These are phyloP conservation scores for Diaporthe aspalathi DNA, from an alignment of 2,329 filamentous ascomycete genomes.

Conservation along the genomic window DNA sequence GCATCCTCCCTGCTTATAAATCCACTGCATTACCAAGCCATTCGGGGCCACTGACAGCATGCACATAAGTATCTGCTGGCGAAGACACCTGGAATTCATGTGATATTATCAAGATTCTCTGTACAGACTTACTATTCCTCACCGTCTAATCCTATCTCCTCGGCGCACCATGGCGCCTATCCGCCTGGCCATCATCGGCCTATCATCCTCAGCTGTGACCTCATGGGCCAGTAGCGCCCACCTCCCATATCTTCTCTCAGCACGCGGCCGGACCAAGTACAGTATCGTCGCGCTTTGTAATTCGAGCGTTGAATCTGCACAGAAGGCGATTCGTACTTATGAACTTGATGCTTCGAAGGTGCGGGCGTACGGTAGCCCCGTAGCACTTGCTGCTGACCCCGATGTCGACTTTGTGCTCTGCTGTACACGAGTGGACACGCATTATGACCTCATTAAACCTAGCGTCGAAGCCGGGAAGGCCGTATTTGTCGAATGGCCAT, in stretches of 20 bases:
- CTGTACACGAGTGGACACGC: constrained; percentile 64
- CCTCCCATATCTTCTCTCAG: constrained; percentile 68
- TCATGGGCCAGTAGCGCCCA: constrained; percentile 68
- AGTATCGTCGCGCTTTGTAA: constrained; percentile 65
- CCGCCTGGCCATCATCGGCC: constrained; percentile 67
- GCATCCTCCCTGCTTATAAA: constrained; percentile 11
- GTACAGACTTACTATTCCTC: no score
- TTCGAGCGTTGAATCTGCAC: constrained; percentile 57
- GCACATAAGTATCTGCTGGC: not conserved
- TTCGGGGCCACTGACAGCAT: not conserved
- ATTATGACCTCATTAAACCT: constrained; percentile 58
- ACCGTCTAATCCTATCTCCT: not conserved
- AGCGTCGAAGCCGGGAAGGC: constrained; percentile 63
- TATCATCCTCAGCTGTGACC: constrained; percentile 62
- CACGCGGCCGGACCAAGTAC: constrained; percentile 55
- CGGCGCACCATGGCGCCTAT: constrained; percentile 57
- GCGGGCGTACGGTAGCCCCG: constrained; percentile 62
- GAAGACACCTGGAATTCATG: not conserved
- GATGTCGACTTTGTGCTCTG: constrained; percentile 67
- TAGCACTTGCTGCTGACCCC: constrained; percentile 59
- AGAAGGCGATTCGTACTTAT: constrained; percentile 56
- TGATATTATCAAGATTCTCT: not conserved
- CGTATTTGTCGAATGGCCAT: constrained; percentile 69
- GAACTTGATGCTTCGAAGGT: constrained; percentile 52
- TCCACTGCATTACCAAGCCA: constrained; percentile 25